A percentile compares a stretch with the other conserved stretches of the same genome.
Conservation (phyloP, 2,329 filamentous ascomycete genomes). For the Shiraia bambusicola region DNA sequence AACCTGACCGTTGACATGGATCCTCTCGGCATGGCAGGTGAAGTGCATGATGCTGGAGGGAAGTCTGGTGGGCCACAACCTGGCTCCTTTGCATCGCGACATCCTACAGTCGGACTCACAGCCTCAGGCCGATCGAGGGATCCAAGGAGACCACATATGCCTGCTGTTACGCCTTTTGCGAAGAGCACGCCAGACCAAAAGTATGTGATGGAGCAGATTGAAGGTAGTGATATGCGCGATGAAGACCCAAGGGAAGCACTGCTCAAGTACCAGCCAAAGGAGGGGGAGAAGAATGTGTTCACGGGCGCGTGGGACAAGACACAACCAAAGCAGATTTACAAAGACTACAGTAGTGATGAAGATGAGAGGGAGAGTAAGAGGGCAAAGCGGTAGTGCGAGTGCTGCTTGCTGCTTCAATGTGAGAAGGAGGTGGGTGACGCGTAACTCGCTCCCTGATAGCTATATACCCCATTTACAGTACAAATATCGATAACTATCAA, state of each 20-base stretch:
- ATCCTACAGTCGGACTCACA: slow-evolving; percentile 73
- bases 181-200: slow-evolving; percentile 87
- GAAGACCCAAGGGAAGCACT: slow-evolving; percentile 94
- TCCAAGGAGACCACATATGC: slow-evolving; percentile 81
- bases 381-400: slow-evolving; percentile 20
- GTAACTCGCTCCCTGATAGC: slow-evolving; percentile 11
- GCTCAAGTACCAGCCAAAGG: slow-evolving; percentile 91
- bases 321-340: slow-evolving; percentile 89
- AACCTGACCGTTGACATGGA: slow-evolving; percentile 73
- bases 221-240: slow-evolving; percentile 88
- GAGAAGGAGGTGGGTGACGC: too few relatives aligned
- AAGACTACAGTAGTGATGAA: slow-evolving; percentile 84
- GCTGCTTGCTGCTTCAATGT: too few relatives aligned
- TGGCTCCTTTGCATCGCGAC: slow-evolving; percentile 57
- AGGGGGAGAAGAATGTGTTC: slow-evolving; percentile 89
- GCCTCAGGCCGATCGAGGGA: slow-evolving; percentile 76
- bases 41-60: slow-evolving; percentile 67
- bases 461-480: neutral
- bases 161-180: slow-evolving; percentile 82
- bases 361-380: slow-evolving; percentile 68
- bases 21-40: slow-evolving; percentile 76
- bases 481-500: too few relatives aligned
- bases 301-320: slow-evolving; percentile 91
- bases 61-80: slow-evolving; percentile 46
- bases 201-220: slow-evolving; percentile 85